phyloP scores from a whole-genome alignment of 2,329 filamentous ascomycete species.

The Periconia digitata region DNA sequence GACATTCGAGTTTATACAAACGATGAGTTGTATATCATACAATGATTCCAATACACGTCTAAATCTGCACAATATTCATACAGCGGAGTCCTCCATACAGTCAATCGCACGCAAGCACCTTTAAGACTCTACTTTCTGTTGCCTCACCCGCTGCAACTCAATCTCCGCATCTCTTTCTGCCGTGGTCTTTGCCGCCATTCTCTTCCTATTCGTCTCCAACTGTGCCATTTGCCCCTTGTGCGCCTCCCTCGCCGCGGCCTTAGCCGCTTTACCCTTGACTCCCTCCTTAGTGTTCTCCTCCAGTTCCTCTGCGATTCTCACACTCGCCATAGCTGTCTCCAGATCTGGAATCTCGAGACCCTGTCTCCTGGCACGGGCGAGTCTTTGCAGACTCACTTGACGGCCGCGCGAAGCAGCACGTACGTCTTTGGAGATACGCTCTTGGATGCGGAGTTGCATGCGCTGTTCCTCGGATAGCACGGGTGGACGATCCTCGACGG shows the following conservation, averaged over 20 bases:
- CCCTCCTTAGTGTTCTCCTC: constrained; percentile 17
- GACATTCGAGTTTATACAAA: not conserved
- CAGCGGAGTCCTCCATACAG: not conserved
- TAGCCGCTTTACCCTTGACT: constrained; percentile 3
- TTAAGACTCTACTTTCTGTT: constrained; percentile 17
- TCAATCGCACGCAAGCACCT: too few relatives aligned
- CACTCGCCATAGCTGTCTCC: constrained; percentile 33
- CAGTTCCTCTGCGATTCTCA: constrained; percentile 22
- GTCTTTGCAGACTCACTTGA: constrained; percentile 25
- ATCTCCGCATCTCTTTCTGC: constrained; percentile 10
- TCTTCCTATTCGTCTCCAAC: constrained; percentile 24
- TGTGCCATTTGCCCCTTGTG: constrained; percentile 30
- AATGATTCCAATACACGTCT: constrained; percentile 1
- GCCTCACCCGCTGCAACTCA: constrained; percentile 21
- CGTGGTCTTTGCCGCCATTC: constrained; percentile 24
- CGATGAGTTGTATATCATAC: constrained; percentile 9
- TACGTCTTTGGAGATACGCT: constrained; percentile 60
- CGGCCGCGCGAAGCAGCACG: constrained; percentile 47
- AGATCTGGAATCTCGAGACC: constrained; percentile 31
- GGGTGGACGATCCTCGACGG: constrained; percentile 64
- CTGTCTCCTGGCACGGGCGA: constrained; percentile 30
- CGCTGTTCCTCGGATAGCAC: constrained; percentile 67
- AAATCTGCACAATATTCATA: constrained; percentile 2
- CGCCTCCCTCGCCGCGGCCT: constrained; percentile 22
- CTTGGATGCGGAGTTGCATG: constrained; percentile 56